A percentile compares a stretch with the other conserved stretches of the same genome.
These are phyloP conservation scores for Peribolospora baueri DNA, from an alignment of 768 basidiomycete species.

Conservation along the genomic window DNA sequence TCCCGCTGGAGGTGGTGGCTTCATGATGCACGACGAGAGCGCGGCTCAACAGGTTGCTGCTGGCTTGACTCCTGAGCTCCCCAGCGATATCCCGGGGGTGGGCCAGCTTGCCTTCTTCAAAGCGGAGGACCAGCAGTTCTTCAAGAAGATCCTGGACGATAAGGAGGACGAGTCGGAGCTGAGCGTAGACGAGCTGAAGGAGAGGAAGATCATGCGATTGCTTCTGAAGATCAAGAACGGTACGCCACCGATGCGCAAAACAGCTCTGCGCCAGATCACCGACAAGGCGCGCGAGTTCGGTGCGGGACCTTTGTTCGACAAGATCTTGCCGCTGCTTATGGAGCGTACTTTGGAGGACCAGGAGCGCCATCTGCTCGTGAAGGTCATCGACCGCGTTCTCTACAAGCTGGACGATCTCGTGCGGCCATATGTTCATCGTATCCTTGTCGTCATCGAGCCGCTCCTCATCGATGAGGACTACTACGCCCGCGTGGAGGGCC, in stretches of 20 bases:
- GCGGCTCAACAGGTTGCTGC: conserved; percentile 70
- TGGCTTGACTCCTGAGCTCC: conserved; percentile 61
- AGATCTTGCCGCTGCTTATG: conserved; percentile 88
- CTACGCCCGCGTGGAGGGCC: conserved; percentile 87
- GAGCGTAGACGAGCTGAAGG: conserved; percentile 93
- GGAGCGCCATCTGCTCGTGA: conserved; percentile 90
- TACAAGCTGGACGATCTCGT: conserved; percentile 99
- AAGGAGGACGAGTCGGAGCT: conserved; percentile 80
- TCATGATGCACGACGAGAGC: conserved; percentile 77
- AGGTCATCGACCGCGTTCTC: conserved; percentile 92
- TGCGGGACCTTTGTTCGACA: conserved; percentile 92
- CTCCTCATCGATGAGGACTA: conserved; percentile 95
- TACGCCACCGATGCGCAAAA: conserved; percentile 91
- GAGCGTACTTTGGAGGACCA: conserved; percentile 64
- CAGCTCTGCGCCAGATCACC: conserved; percentile 89
- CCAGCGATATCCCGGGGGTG: conserved; percentile 93
- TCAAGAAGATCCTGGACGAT: conserved; percentile 36
- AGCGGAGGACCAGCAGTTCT: conserved; percentile 90
- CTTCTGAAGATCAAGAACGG: conserved; percentile 98
- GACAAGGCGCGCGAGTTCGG: conserved; percentile 98
- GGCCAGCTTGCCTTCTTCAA: conserved; percentile 96
- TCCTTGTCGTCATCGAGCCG: conserved; percentile 96
- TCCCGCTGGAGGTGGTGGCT: conserved; percentile 42
- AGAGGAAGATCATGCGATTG: conserved; percentile 95
- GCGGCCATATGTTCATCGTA: conserved; percentile 97